phyloP scores from a whole-genome alignment of 495 filamentous ascomycete genomes.

The Xylaria acuta region DNA sequence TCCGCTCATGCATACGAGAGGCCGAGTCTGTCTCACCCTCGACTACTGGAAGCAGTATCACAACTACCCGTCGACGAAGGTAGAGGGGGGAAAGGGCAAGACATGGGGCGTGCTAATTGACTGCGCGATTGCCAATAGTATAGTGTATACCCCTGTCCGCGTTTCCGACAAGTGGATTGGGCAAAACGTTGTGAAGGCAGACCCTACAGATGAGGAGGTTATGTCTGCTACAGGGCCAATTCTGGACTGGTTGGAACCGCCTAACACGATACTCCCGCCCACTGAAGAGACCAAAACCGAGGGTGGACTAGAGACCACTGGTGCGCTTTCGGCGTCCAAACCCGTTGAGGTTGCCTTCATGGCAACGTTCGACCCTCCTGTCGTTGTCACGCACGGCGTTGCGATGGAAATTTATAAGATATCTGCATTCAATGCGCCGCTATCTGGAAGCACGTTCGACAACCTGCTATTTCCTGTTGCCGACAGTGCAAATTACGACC shows the following conservation, averaged over 20 bases:
- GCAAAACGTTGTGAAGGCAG: slow-evolving; percentile 58
- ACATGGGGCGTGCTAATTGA: slow-evolving; percentile 70
- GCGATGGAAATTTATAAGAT: slow-evolving; percentile 71
- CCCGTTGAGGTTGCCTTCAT: slow-evolving; percentile 81
- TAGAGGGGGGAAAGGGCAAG: slow-evolving; percentile 41
- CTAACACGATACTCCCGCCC: slow-evolving; percentile 50
- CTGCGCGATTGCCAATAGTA: slow-evolving; percentile 58
- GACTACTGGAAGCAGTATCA: slow-evolving; percentile 85
- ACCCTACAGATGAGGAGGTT: slow-evolving; percentile 48
- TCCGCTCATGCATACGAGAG: slow-evolving; percentile 77
- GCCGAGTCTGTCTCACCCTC: slow-evolving; percentile 74
- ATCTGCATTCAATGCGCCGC: slow-evolving; percentile 64
- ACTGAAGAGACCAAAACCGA: slow-evolving; percentile 46
- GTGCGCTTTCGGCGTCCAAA: slow-evolving; percentile 48
- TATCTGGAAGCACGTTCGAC: slow-evolving; percentile 66
- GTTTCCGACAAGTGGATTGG: slow-evolving; percentile 73
- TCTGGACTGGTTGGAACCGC: slow-evolving; percentile 73
- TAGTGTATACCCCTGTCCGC: slow-evolving; percentile 63
- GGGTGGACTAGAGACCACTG: slow-evolving; percentile 43
- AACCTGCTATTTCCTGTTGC: slow-evolving; percentile 65
- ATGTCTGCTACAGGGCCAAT: slow-evolving; percentile 50
- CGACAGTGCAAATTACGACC: slow-evolving; percentile 43
- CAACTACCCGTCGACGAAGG: slow-evolving; percentile 48
- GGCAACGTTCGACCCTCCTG: slow-evolving; percentile 81
- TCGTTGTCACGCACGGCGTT: slow-evolving; percentile 72